phyloP scores from a whole-genome alignment of 2,329 filamentous ascomycete species.

The Eutypa lata region DNA sequence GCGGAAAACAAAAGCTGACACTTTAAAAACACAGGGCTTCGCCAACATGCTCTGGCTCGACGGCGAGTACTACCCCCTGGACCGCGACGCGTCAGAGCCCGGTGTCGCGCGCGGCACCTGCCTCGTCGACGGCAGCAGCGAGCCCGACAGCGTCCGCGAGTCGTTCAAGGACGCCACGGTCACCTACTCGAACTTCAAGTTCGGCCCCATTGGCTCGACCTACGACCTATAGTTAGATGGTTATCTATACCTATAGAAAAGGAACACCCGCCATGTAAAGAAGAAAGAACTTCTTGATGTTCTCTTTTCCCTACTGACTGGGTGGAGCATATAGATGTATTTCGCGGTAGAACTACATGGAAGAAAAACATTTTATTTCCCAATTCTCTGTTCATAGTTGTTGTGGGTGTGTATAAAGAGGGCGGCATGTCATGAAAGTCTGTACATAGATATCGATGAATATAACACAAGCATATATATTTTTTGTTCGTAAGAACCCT shows the following conservation, averaged over 20 bases:
- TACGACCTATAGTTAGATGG: slow-evolving; percentile 15
- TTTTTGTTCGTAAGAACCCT: neutral
- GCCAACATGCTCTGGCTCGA: slow-evolving; percentile 67
- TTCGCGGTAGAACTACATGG: too few relatives aligned
- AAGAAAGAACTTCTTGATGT: too few relatives aligned
- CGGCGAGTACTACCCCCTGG: slow-evolving; percentile 46
- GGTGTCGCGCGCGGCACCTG: slow-evolving; percentile 47
- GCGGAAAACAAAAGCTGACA: neutral
- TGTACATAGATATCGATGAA: neutral
- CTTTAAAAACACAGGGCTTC: slow-evolving; percentile 23
- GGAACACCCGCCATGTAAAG: too few relatives aligned
- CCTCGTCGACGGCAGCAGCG: slow-evolving; percentile 38
- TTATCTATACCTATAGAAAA: too few relatives aligned
- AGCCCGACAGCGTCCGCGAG: slow-evolving; percentile 38
- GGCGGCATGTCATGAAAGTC: neutral
- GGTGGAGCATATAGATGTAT: too few relatives aligned
- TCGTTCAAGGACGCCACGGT: slow-evolving; percentile 36
- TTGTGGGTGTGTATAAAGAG: neutral
- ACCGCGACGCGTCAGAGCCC: slow-evolving; percentile 28
- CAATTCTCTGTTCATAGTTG: neutral
- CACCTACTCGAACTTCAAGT: slow-evolving; percentile 45
- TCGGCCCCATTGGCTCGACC: slow-evolving; percentile 43
- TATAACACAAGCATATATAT: neutral
- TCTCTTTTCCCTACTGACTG: too few relatives aligned
- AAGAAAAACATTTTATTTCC: neutral